Conservation (phyloP, 1,139 yeast genomes). For the Debaryomyces udenii region DNA sequence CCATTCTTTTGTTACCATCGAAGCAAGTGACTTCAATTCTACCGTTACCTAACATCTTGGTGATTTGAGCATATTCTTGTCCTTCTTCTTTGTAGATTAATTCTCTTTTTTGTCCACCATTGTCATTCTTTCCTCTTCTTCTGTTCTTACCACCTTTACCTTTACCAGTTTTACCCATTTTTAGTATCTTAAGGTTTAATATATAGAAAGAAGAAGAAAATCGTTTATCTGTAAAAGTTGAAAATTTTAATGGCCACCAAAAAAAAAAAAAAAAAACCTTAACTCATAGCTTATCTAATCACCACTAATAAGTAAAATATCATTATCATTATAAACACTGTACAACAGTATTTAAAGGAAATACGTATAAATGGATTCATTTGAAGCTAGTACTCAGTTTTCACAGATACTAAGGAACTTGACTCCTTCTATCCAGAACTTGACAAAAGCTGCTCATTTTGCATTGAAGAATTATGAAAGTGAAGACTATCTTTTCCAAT, state of each 20-base stretch:
- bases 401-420: constrained; percentile 60
- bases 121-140: constrained; percentile 98
- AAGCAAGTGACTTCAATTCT: constrained; percentile 94
- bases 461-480: constrained; percentile 61
- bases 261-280: too few relatives aligned
- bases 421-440: constrained; percentile 62
- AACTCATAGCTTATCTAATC: neutral
- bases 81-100: constrained; percentile 91
- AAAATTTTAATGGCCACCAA: constrained; percentile 9
- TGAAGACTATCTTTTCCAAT: constrained; percentile 73
- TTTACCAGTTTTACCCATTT: constrained; percentile 56
- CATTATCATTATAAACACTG: neutral
- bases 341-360: neutral
- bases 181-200: constrained; percentile 12
- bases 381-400: constrained; percentile 75
- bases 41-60: constrained; percentile 98
- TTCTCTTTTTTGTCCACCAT: constrained; percentile 91
- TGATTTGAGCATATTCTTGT: constrained; percentile 97
- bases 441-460: constrained; percentile 60
- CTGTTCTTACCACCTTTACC: constrained; percentile 80
- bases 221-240: constrained; percentile 4
- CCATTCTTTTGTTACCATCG: constrained; percentile 91
- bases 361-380: constrained; percentile 63
- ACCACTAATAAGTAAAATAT: neutral
- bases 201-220: constrained; percentile 9